Evolutionary conservation across 1,139 yeast genomes (phyloP).

Genomic region (Candida pseudoviswanathii): DNA sequence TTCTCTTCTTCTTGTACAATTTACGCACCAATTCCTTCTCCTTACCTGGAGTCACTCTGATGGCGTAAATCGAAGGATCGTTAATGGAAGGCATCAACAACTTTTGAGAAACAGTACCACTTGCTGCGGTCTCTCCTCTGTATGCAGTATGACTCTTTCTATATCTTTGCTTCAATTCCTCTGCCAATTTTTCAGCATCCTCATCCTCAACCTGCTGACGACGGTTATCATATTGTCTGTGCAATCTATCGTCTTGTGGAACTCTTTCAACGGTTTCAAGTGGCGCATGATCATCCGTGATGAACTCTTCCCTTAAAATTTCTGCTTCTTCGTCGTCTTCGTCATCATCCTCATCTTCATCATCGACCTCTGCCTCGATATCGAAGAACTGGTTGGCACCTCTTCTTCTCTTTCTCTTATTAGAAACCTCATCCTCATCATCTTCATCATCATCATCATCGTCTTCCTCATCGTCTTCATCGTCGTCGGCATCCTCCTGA

Average conservation of each 20-base stretch:
- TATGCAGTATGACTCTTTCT: slow-evolving; percentile 85
- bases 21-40: slow-evolving; percentile 90
- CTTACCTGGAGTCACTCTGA: slow-evolving; percentile 89
- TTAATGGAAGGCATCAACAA: slow-evolving; percentile 92
- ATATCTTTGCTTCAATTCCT: slow-evolving; percentile 87
- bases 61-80: slow-evolving; percentile 96
- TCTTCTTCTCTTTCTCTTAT: slow-evolving; percentile 60
- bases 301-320: slow-evolving; percentile 78
- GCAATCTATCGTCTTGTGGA: slow-evolving; percentile 66
- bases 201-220: slow-evolving; percentile 90
- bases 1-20: slow-evolving; percentile 75
- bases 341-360: slow-evolving; percentile 90
- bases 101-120: slow-evolving; percentile 85
- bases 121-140: slow-evolving; percentile 79
- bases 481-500: slow-evolving; percentile 15
- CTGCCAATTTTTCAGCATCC: slow-evolving; percentile 94
- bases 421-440: slow-evolving; percentile 47
- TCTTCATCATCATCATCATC: slow-evolving; percentile 66
- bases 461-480: slow-evolving; percentile 45
- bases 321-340: slow-evolving; percentile 94
- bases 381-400: slow-evolving; percentile 90
- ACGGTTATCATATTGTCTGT: slow-evolving; percentile 88
- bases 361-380: slow-evolving; percentile 99
- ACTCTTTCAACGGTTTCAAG: slow-evolving; percentile 49
- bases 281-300: slow-evolving; percentile 66